A percentile compares a stretch with the other conserved stretches of the same genome.
These are phyloP conservation scores for Calonectria leucothoes DNA, from an alignment of 2,329 filamentous ascomycete species.

Conservation along the genomic window DNA sequence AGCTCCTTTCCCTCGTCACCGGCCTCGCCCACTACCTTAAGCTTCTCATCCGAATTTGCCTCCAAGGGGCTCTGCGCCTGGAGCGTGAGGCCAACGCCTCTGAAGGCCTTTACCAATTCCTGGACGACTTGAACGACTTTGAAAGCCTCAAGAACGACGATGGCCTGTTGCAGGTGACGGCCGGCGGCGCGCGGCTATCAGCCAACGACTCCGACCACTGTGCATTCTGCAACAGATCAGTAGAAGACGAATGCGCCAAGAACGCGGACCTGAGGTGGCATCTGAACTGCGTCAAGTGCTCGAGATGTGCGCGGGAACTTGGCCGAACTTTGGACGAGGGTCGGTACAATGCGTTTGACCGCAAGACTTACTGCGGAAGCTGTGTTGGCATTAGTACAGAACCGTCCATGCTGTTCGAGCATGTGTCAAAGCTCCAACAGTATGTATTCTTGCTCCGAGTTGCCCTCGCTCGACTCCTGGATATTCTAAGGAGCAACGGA, in stretches of 20 bases:
- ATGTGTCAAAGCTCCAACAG: conserved; percentile 88
- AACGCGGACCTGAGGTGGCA: conserved; percentile 85
- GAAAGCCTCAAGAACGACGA: conserved; percentile 81
- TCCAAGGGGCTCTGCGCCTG: conserved; percentile 91
- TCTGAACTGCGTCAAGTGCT: conserved; percentile 82
- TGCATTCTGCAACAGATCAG: conserved; percentile 81
- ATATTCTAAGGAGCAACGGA: conserved; percentile 86
- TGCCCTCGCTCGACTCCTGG: conserved; percentile 87
- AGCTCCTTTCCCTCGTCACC: conserved; percentile 96
- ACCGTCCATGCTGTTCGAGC: conserved; percentile 68
- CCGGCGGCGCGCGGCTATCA: conserved; percentile 74
- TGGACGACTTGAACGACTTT: conserved; percentile 86
- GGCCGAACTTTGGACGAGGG: conserved; percentile 76
- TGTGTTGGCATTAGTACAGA: conserved; percentile 72
- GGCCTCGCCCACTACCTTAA: conserved; percentile 98
- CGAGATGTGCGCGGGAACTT: conserved; percentile 73
- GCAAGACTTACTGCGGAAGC: conserved; percentile 76
- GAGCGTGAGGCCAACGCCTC: conserved; percentile 84
- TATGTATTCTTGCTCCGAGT: conserved; percentile 95
- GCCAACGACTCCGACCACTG: conserved; percentile 89
- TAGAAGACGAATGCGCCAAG: conserved; percentile 92
- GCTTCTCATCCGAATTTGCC: conserved; percentile 94
- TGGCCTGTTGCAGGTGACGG: conserved; percentile 72
- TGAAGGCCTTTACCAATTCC: conserved; percentile 83
- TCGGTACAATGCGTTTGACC: conserved; percentile 74